Conservation (phyloP, 768 basidiomycete species). For the Omphalotus guepiniiformis region DNA sequence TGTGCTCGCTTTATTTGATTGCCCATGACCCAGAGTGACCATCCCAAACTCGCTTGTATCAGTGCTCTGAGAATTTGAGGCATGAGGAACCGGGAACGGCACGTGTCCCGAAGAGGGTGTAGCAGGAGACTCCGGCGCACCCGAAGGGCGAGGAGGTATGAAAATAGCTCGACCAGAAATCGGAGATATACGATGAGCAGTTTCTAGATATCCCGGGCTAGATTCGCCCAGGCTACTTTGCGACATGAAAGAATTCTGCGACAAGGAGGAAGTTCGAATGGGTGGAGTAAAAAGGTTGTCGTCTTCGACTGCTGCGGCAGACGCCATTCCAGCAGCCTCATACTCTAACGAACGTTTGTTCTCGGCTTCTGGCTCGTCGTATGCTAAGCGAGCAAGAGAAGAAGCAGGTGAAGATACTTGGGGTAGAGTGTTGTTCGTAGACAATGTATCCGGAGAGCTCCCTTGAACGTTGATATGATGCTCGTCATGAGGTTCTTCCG, state of each 20-base stretch:
- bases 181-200: constrained; percentile 35
- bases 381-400: too few relatives aligned
- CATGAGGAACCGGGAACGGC: neutral
- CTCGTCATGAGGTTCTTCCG: too few relatives aligned
- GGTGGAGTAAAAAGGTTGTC: neutral
- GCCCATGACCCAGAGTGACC: neutral
- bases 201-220: constrained; percentile 30
- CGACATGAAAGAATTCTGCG: constrained; percentile 3
- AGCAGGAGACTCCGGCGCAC: neutral
- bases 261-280: neutral
- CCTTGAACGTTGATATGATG: too few relatives aligned
- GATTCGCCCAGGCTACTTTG: constrained; percentile 36
- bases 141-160: constrained; percentile 25
- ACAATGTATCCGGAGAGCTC: too few relatives aligned
- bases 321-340: neutral
- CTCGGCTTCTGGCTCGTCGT: too few relatives aligned
- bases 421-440: too few relatives aligned
- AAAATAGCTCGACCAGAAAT: constrained; percentile 33
- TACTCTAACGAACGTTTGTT: too few relatives aligned
- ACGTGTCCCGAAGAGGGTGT: neutral
- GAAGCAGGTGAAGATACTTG: too few relatives aligned
- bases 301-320: neutral
- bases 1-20: constrained; percentile 19
- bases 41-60: constrained; percentile 1
- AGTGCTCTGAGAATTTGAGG: neutral